Percentiles rank a stretch among this genome's conserved stretches.
phyloP scores from a whole-genome alignment of 371 early-diverging fungal species.

The Mortierella sp. region DNA sequence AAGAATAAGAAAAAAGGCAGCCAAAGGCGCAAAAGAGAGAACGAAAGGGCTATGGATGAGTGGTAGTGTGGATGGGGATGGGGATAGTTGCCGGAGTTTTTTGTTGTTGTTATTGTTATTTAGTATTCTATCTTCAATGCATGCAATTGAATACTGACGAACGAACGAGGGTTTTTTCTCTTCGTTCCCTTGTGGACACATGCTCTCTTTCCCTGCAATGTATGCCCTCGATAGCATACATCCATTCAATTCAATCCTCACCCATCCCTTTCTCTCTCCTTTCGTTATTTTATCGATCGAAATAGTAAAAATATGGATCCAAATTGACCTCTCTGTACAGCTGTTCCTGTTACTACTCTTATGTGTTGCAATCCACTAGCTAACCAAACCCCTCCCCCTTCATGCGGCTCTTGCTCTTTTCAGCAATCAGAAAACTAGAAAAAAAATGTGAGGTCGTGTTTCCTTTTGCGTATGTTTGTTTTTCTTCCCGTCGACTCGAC shows the following conservation, averaged over 20 bases:
- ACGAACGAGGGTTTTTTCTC: neutral
- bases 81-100: slow-evolving; percentile 5
- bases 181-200: slow-evolving; percentile 1
- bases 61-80: neutral
- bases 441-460: neutral
- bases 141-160: neutral
- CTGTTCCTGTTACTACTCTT: slow-evolving; percentile 6
- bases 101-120: neutral
- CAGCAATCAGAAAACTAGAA: neutral
- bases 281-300: slow-evolving; percentile 9
- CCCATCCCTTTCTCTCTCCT: neutral
- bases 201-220: neutral
- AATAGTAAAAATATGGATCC: neutral
- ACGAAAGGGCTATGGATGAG: neutral
- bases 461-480: neutral
- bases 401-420: slow-evolving; percentile 15
- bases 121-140: neutral
- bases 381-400: neutral
- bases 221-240: neutral
- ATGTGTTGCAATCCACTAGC: slow-evolving; percentile 1
- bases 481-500: slow-evolving; percentile 4
- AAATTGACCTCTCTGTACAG: neutral
- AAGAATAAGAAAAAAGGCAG: neutral
- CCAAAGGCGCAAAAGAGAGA: neutral
- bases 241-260: slow-evolving; percentile 2